Conservation (phyloP, 495 filamentous ascomycete genomes). For the Lineolata rhizophorae region DNA sequence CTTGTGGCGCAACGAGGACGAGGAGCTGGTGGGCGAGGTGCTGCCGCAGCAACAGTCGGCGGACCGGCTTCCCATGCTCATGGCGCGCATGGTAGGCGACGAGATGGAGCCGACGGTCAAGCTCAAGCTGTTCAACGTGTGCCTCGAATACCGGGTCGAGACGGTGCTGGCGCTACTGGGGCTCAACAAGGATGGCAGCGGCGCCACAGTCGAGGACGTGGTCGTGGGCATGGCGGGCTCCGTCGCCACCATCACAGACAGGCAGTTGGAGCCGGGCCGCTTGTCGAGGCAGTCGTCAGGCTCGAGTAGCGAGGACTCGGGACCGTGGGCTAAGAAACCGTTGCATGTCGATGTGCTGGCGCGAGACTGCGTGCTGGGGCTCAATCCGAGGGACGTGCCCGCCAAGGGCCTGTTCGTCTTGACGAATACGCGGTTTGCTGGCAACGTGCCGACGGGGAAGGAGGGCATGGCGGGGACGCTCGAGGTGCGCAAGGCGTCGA, state of each 20-base stretch:
- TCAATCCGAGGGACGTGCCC: slow-evolving; percentile 58
- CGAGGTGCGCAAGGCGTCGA: slow-evolving; percentile 52
- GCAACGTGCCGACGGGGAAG: slow-evolving; percentile 35
- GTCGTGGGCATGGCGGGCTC: slow-evolving; percentile 58
- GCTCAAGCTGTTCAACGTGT: slow-evolving; percentile 60
- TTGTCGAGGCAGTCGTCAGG: slow-evolving; percentile 8
- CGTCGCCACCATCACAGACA: slow-evolving; percentile 43
- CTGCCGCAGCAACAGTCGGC: slow-evolving; percentile 13
- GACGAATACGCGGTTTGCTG: slow-evolving; percentile 47
- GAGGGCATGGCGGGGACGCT: slow-evolving; percentile 33
- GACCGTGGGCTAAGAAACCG: slow-evolving; percentile 24
- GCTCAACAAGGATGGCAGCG: slow-evolving; percentile 34
- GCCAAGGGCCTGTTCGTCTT: slow-evolving; percentile 60
- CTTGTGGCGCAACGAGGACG: slow-evolving; percentile 38
- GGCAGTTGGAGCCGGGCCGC: background rate
- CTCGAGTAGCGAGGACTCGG: slow-evolving; percentile 13
- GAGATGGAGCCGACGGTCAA: slow-evolving; percentile 84
- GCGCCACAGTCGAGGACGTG: slow-evolving; percentile 37
- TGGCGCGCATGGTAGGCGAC: slow-evolving; percentile 73
- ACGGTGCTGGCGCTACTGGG: slow-evolving; percentile 60
- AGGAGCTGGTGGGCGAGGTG: slow-evolving; percentile 43
- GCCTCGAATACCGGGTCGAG: slow-evolving; percentile 64
- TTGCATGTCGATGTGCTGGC: slow-evolving; percentile 52
- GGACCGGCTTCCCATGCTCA: slow-evolving; percentile 34
- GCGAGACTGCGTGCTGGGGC: slow-evolving; percentile 56